These are phyloP conservation scores for Linaria vulgaris DNA, from an alignment of 257 asterid genomes.

Conservation along the genomic window DNA sequence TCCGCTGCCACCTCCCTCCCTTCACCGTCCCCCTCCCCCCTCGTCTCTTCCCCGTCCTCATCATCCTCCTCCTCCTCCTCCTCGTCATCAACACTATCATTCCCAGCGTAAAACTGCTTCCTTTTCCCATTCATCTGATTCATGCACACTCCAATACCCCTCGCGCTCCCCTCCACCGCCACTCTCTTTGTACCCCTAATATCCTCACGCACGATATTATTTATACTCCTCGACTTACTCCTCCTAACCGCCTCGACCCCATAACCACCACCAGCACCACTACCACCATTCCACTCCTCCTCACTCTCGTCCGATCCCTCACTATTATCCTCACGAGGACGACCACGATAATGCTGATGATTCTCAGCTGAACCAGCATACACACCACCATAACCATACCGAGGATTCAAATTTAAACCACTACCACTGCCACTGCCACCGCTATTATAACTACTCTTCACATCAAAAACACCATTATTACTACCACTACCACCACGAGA, in stretches of 20 bases:
- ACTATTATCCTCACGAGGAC: background rate
- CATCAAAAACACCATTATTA: too few species aligned
- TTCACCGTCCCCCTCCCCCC: conserved; percentile 31
- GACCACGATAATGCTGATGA: conserved; percentile 8
- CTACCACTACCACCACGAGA: background rate
- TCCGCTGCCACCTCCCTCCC: conserved; percentile 67
- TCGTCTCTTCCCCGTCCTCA: conserved; percentile 31
- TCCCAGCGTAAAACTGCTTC: conserved; percentile 33
- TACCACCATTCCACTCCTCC: conserved; percentile 33
- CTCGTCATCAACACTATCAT: conserved; percentile 34
- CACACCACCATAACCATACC: conserved; percentile 24
- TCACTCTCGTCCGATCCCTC: conserved; percentile 54
- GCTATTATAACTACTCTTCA: conserved; percentile 9
- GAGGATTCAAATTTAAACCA: conserved; percentile 25
- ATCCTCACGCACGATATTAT: conserved; percentile 42
- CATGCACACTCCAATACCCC: conserved; percentile 33
- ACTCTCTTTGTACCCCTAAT: conserved; percentile 23
- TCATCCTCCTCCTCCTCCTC: conserved; percentile 38
- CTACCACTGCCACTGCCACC: too few species aligned
- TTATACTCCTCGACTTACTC: conserved; percentile 56
- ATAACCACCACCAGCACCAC: conserved; percentile 25
- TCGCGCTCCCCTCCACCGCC: conserved; percentile 25
- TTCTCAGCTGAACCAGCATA: conserved; percentile 27
- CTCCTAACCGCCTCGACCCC: conserved; percentile 28
- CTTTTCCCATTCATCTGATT: conserved; percentile 40